These are phyloP conservation scores for Alternaria ventricosa DNA, from an alignment of 2,329 filamentous ascomycete species.

Conservation along the genomic window DNA sequence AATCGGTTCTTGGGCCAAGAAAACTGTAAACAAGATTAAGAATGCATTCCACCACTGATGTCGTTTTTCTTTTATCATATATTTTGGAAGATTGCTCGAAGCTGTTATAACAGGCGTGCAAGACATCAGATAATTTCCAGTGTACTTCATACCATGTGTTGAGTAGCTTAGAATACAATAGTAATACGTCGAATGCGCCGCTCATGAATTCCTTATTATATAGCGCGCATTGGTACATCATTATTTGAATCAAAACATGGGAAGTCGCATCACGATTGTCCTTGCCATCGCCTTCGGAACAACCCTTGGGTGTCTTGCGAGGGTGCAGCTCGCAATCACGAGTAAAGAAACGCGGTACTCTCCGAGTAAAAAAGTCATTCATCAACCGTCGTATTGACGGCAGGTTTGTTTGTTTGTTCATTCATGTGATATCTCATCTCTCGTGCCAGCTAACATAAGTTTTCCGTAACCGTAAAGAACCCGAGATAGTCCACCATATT, in stretches of 20 bases:
- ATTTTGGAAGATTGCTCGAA: not conserved
- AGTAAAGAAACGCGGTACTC: not conserved
- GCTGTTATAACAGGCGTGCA: not conserved
- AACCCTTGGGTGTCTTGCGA: not conserved
- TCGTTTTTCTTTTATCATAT: not conserved
- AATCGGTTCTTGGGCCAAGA: not conserved
- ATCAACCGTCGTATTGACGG: constrained; percentile 2
- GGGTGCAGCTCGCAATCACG: not conserved
- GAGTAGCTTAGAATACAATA: not conserved
- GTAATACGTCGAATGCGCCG: not conserved
- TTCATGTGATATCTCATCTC: constrained; percentile 20
- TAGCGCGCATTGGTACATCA: not conserved
- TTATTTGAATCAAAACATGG: not conserved
- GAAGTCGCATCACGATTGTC: not conserved
- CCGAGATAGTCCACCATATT: constrained; percentile 35
- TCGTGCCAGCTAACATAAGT: constrained; percentile 30
- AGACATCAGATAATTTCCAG: not conserved
- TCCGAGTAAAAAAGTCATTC: not conserved
- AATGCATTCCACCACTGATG: not conserved
- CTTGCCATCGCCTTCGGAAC: not conserved
- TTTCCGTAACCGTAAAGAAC: constrained; percentile 29
- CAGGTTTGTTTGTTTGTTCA: constrained; percentile 9
- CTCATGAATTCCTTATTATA: not conserved
- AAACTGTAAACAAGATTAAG: not conserved
- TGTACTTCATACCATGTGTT: not conserved